Evolutionary conservation across 257 asterid genomes (phyloP).

Genomic region (Linaria vulgaris): DNA sequence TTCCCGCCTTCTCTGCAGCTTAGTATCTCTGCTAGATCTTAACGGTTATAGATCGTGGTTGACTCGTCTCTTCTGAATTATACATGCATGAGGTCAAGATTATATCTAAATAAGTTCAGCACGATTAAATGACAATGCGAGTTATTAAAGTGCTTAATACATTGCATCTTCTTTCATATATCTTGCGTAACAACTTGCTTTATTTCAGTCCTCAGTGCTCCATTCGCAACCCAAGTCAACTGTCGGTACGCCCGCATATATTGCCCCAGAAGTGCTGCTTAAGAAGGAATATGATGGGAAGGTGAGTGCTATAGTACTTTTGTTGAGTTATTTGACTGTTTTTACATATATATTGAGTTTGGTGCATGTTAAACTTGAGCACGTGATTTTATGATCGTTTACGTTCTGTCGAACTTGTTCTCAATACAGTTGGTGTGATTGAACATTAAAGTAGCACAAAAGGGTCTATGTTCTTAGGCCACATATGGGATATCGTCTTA

Average conservation of each 20-base stretch:
- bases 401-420: background rate
- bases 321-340: background rate
- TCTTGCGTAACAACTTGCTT: conserved; percentile 11
- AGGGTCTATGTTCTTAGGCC: background rate
- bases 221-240: conserved; percentile 99
- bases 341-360: background rate
- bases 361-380: background rate
- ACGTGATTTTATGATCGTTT: background rate
- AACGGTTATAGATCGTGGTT: background rate
- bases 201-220: conserved; percentile 85
- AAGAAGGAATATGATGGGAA: conserved; percentile 98
- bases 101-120: too few relatives aligned
- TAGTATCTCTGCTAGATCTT: background rate
- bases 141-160: background rate
- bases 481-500: too few relatives aligned
- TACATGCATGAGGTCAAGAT: too few relatives aligned
- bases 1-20: background rate
- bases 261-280: conserved; percentile 93
- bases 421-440: background rate
- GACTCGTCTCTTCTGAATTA: background rate
- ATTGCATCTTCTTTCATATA: conserved; percentile 6
- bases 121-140: too few relatives aligned
- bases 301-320: conserved; percentile 39
- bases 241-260: conserved; percentile 99
- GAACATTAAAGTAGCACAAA: background rate